Evolutionary conservation across 495 filamentous ascomycete genomes (phyloP), one percentile per base, ranked within the genome.

Genomic region (Xylaria bambusicola): DNA sequence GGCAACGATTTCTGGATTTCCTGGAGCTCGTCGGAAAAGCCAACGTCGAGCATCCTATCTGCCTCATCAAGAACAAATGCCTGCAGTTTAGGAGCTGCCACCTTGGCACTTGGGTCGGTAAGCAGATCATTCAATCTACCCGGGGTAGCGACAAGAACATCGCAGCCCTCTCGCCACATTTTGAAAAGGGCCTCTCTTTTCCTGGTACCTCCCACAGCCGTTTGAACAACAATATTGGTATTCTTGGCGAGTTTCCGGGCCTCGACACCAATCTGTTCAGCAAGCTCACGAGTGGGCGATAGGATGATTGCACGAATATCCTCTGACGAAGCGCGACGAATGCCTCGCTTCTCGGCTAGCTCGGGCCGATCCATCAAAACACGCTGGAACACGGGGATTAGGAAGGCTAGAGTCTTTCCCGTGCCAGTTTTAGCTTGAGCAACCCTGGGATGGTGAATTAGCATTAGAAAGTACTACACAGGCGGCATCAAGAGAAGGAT

Each of bases 61-160:
- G 93, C 95, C 75, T 98, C 94, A 64, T 98, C 94, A 33, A 98
- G 79, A 36, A 97, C 94, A 20, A 98, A 73, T n/a, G 86, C 83
- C 49, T 82, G 84, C 41, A 97, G 75, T 10, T 84, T 84, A 12
- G 92, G 89, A 6, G 90, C 89, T 8, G 73, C 71, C n/a, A 98
- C 81, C 33, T 86, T 78, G 56, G 77, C 83, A 35, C 68, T 65
- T 0, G 72, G 77, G 66, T 97, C 93, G 0, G 84, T 83, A 13
- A 98, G 76, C 51, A 98, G 78, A 73, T 98, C 94, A 57, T 88
- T 81, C 33, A 98, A 76, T 64, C 94, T 88, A 13, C 94, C 95
- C 4, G 94, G 94, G 8, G 94, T 98, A 59, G 86, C 94, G 48
- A 98, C 83, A 27, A 98, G 80, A 26, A 98, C 68, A 74, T 98